These are phyloP conservation scores for Cymbopogon citratus DNA, from an alignment of 176 grass and related monocot species.

Conservation along the genomic window DNA sequence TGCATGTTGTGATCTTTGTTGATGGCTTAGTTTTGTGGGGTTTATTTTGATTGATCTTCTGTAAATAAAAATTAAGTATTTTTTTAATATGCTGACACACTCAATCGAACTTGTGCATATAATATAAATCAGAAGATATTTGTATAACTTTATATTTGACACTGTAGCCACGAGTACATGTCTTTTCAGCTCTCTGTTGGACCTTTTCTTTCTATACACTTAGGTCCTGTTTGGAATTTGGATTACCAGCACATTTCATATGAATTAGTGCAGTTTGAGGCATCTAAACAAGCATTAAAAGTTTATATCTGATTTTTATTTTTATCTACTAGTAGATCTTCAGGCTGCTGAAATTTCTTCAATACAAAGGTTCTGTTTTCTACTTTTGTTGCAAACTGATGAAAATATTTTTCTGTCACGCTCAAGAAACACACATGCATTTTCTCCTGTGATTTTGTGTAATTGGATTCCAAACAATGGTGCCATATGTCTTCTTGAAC, in stretches of 20 bases:
- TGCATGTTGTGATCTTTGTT: background rate
- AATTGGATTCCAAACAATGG: background rate
- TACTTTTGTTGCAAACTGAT: background rate
- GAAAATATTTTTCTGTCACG: background rate
- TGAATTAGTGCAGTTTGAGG: background rate
- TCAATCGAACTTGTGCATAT: background rate
- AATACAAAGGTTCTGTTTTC: background rate
- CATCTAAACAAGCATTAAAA: background rate
- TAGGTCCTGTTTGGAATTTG: background rate
- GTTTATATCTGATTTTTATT: background rate
- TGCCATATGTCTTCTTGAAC: background rate
- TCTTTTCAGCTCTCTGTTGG: background rate
- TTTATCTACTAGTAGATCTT: background rate
- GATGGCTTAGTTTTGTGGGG: background rate
- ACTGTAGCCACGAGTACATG: background rate
- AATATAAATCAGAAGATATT: background rate
- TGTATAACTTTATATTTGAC: background rate
- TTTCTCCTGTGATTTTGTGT: background rate
- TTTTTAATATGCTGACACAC: background rate
- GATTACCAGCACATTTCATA: background rate
- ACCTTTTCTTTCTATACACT: background rate
- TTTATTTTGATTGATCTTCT: constrained; percentile 3
- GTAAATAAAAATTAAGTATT: background rate
- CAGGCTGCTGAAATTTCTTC: background rate
- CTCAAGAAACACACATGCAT: background rate